Percentiles rank a stretch among this genome's conserved stretches.
Evolutionary conservation across 495 filamentous ascomycete species (phyloP).

Genomic region (Penicillium herquei): DNA sequence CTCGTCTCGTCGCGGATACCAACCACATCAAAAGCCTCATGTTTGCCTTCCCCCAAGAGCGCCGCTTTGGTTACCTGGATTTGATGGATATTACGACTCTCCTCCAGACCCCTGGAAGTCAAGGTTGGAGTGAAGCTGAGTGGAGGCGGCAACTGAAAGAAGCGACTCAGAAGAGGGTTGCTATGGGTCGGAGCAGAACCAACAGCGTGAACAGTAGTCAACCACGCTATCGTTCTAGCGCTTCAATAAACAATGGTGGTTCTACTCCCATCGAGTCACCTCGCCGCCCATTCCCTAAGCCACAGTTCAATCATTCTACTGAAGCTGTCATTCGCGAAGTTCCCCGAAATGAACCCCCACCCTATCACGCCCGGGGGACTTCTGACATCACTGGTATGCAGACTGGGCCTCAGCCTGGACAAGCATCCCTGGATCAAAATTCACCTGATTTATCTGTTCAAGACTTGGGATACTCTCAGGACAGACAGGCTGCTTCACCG

Average conservation of each 20-base stretch:
- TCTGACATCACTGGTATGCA: slow-evolving; percentile 51
- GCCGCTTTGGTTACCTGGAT: slow-evolving; percentile 88
- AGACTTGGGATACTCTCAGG: slow-evolving; percentile 37
- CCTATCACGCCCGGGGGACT: slow-evolving; percentile 50
- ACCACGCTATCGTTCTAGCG: slow-evolving; percentile 65
- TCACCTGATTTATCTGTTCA: slow-evolving; percentile 36
- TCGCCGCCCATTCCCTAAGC: slow-evolving; percentile 41
- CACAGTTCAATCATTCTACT: slow-evolving; percentile 37
- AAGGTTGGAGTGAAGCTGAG: slow-evolving; percentile 80
- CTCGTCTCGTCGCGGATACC: slow-evolving; percentile 79
- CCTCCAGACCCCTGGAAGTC: slow-evolving; percentile 73
- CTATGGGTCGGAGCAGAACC: slow-evolving; percentile 44
- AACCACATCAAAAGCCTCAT: slow-evolving; percentile 87
- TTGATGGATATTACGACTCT: slow-evolving; percentile 77
- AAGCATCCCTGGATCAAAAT: slow-evolving; percentile 30
- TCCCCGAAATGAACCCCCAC: slow-evolving; percentile 28
- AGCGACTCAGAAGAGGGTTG: slow-evolving; percentile 78
- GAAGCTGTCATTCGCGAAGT: slow-evolving; percentile 36
- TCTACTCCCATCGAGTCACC: slow-evolving; percentile 34
- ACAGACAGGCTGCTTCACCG: slow-evolving; percentile 19
- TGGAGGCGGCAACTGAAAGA: slow-evolving; percentile 91
- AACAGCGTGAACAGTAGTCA: slow-evolving; percentile 62
- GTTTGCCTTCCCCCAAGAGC: slow-evolving; percentile 94
- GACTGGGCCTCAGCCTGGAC: slow-evolving; percentile 13
- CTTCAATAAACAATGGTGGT: slow-evolving; percentile 51